These are phyloP conservation scores for Aureobasidium leucospermi DNA, from an alignment of 2,329 filamentous ascomycete species.

Conservation along the genomic window DNA sequence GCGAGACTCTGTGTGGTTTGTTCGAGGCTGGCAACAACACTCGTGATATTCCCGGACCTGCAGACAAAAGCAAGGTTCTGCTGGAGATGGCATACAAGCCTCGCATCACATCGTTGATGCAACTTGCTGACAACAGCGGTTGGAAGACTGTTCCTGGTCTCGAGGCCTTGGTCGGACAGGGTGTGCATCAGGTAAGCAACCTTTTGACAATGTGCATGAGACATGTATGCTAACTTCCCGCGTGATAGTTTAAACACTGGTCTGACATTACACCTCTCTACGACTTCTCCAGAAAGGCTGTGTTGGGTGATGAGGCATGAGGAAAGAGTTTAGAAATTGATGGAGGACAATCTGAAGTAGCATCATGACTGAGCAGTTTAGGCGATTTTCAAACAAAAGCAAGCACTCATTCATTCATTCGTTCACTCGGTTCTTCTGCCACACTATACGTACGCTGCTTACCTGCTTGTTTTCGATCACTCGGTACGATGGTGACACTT, in stretches of 20 bases:
- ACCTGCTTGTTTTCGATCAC: too few species aligned
- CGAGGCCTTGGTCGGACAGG: slow-evolving; percentile 84
- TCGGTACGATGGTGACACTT: too few species aligned
- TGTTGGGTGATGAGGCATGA: slow-evolving; percentile 24
- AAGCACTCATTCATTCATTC: not conserved
- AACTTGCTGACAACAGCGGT: slow-evolving; percentile 65
- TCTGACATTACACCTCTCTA: slow-evolving; percentile 72
- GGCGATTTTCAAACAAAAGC: not conserved
- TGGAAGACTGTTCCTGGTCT: slow-evolving; percentile 83
- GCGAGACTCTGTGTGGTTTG: slow-evolving; percentile 53
- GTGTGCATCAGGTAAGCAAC: slow-evolving; percentile 60
- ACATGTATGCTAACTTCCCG: slow-evolving; percentile 46
- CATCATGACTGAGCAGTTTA: not conserved
- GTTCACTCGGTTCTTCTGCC: not conserved
- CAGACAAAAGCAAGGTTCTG: slow-evolving; percentile 48
- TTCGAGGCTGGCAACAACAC: slow-evolving; percentile 44
- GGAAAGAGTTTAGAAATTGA: not conserved
- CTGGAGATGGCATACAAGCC: slow-evolving; percentile 98
- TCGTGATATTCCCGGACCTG: slow-evolving; percentile 27
- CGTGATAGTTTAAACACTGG: slow-evolving; percentile 55
- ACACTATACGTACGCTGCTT: too few species aligned
- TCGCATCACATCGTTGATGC: slow-evolving; percentile 72
- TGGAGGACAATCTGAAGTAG: not conserved
- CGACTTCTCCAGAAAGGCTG: slow-evolving; percentile 53
- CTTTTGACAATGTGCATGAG: slow-evolving; percentile 31